These are phyloP conservation scores for Colletotrichum paranaense DNA, from an alignment of 2,329 filamentous ascomycete genomes.

Conservation along the genomic window DNA sequence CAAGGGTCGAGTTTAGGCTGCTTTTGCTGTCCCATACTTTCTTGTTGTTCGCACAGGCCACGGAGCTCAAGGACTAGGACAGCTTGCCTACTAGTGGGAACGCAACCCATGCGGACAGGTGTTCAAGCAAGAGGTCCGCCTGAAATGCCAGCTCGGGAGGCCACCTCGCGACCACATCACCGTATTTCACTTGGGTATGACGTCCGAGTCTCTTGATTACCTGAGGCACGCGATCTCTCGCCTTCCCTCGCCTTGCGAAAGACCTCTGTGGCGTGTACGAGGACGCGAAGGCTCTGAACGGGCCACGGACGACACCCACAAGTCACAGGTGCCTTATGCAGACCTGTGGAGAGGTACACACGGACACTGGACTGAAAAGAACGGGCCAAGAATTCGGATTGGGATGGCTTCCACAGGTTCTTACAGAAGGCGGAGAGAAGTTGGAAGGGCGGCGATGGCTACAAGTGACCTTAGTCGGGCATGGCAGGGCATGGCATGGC, in stretches of 20 bases:
- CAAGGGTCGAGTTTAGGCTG: neutral
- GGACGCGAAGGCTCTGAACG: neutral
- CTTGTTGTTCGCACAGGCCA: neutral
- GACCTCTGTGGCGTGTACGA: neutral
- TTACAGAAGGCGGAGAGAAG: neutral
- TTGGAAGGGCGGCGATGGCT: neutral
- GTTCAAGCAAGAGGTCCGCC: neutral
- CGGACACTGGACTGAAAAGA: slow-evolving; percentile 15
- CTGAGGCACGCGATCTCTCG: neutral
- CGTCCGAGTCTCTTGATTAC: neutral
- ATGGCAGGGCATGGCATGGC: neutral
- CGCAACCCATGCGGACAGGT: neutral
- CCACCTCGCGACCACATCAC: neutral
- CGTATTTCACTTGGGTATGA: neutral
- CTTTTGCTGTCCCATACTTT: neutral
- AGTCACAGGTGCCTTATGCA: slow-evolving; percentile 1
- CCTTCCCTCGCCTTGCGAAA: neutral
- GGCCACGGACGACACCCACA: slow-evolving; percentile 6
- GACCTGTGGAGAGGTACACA: slow-evolving; percentile 8
- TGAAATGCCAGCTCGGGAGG: neutral
- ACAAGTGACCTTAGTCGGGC: neutral
- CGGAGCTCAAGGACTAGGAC: neutral
- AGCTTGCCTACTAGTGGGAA: neutral
- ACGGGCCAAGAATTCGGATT: slow-evolving; percentile 3
- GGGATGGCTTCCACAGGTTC: neutral